Evolutionary conservation across 345 rosid genomes (phyloP), one percentile per base, ranked within the genome.

Genomic region (rapeseed (Brassica napus)): DNA sequence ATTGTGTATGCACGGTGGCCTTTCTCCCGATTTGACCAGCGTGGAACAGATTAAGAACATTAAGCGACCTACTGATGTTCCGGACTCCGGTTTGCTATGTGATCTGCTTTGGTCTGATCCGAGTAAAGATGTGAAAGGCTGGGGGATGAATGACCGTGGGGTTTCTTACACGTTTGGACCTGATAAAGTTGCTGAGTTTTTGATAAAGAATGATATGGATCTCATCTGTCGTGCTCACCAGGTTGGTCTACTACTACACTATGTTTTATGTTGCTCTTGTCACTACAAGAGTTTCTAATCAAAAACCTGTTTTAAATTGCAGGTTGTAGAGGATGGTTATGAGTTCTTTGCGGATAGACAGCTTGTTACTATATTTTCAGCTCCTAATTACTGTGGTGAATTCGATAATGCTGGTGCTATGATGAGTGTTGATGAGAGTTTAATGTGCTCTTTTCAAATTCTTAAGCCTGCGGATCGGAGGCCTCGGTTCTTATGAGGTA

Each of bases 21-120:
- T 94, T 66, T 94, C 98, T 81, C 98, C 95, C 34, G 95, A 91
- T 68, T 80, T 94, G 83, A 80, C 84, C 31, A 76, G 84, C 64
- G 83, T 94, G 84, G 92, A 93, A 80, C 89, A 91, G 82, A 94
- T 94, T 67, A 90, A 89, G 85, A 86, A 67, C 82, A 62, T 91
- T 34, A 39, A 91, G 34, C 94, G 98, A 21, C 97, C 98, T 9
- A 79, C 88, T 18, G 97, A 91, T 88, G 88, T 92, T 82, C 98
- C 98, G 0, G 97, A 94, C 78, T 82, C 94, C 60, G 97, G 98
- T 81, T 85, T 94, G 81, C 91, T 94, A 3, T 94, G 98, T 80
- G 97, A 94, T 79, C 81, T 94, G 72, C 98, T 94, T 72, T 94
- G 97, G 98, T 92, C 98, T 61, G 97, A 94, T 87, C 98, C 97